phyloP scores from a whole-genome alignment of 2,329 filamentous ascomycete species.

The Fusarium poae region DNA sequence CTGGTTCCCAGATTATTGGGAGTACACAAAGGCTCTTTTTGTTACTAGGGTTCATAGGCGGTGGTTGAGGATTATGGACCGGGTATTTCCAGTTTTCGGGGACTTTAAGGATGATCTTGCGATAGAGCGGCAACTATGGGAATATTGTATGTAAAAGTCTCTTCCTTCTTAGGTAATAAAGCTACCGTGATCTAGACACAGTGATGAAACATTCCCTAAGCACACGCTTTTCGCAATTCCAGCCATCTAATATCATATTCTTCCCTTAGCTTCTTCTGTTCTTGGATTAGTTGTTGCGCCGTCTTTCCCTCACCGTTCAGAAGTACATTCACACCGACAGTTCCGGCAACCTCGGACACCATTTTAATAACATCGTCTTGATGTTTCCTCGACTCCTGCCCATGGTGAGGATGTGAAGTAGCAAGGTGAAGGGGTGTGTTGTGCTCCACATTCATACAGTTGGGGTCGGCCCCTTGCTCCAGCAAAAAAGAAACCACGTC shows the following conservation, averaged over 20 bases:
- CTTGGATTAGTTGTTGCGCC: background rate
- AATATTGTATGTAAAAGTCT: background rate
- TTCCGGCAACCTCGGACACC: background rate
- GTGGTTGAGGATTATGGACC: background rate
- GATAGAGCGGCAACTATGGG: background rate
- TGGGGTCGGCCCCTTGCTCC: background rate
- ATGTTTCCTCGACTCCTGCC: no score
- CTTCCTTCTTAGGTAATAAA: accelerated
- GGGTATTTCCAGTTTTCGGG: background rate
- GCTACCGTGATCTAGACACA: no score
- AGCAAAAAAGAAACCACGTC: background rate
- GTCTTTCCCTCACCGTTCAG: background rate
- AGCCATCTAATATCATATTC: background rate
- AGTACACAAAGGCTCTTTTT: background rate
- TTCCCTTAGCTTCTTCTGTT: background rate
- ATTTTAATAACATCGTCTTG: background rate
- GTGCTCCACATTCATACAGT: accelerated
- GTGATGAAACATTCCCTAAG: no score
- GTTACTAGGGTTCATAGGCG: background rate
- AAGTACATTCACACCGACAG: accelerated
- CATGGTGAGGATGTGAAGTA: background rate
- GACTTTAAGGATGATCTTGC: background rate
- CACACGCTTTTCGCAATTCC: background rate
- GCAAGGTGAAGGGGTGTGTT: background rate
- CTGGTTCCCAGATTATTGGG: background rate